These are phyloP conservation scores for Septoria petroselini DNA, from an alignment of 2,329 filamentous ascomycete species.

Conservation along the genomic window DNA sequence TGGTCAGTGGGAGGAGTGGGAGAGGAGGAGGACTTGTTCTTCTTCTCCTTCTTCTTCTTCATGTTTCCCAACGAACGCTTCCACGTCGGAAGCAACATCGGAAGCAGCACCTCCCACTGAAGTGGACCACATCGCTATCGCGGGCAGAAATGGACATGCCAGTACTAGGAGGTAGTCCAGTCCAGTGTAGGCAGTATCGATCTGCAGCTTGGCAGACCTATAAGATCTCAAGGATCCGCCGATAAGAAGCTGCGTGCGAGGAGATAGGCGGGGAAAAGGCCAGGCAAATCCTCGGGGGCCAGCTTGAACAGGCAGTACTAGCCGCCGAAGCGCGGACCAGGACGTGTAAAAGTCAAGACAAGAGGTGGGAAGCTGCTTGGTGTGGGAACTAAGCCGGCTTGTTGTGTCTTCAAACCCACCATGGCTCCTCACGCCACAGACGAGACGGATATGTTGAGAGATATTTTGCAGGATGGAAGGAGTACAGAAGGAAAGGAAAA, in stretches of 20 bases:
- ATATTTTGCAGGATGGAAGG: too few species aligned
- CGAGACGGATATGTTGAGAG: background rate
- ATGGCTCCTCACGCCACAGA: conserved; percentile 26
- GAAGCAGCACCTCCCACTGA: conserved; percentile 1
- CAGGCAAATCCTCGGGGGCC: conserved; percentile 12
- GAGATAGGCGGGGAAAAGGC: background rate
- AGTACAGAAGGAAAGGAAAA: background rate
- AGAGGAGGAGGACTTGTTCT: too few species aligned
- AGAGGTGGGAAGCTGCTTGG: background rate
- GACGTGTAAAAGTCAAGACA: conserved; percentile 3
- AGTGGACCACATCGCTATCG: conserved; percentile 12
- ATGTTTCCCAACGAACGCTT: background rate
- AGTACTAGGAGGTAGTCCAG: too few species aligned
- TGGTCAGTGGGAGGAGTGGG: too few species aligned
- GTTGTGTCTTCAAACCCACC: too few species aligned
- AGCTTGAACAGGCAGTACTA: conserved; percentile 8
- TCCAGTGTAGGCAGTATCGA: too few species aligned
- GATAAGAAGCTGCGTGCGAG: conserved; percentile 8
- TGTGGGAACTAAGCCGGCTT: background rate
- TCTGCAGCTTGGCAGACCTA: conserved; percentile 1
- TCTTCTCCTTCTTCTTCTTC: too few species aligned
- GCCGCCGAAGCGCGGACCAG: conserved; percentile 5
- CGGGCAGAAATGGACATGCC: conserved; percentile 2
- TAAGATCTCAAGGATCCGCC: background rate
- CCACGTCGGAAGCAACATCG: background rate